phyloP scores from a whole-genome alignment of 352 stramenopile species.

The Globisporangium cylindrosporum region DNA sequence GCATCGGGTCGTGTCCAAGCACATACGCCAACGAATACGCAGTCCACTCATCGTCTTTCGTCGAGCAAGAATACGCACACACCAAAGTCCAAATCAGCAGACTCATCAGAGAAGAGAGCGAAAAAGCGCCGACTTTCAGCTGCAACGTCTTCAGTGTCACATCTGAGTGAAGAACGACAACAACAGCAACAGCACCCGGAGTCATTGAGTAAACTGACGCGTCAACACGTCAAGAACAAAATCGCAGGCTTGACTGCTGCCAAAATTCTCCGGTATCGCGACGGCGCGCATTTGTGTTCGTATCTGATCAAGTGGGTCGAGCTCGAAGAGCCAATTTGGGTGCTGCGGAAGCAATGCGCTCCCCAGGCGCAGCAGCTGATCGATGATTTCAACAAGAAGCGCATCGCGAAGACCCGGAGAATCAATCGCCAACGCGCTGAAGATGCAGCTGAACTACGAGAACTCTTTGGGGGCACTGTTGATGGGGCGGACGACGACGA shows the following conservation, averaged over 20 bases:
- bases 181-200: neutral
- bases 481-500: neutral
- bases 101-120: neutral
- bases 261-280: constrained; percentile 28
- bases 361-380: constrained; percentile 32
- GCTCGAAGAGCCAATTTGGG: constrained; percentile 27
- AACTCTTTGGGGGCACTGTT: neutral
- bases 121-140: constrained; percentile 15
- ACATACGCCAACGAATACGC: neutral
- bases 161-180: neutral
- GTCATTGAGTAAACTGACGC: constrained; percentile 9
- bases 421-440: constrained; percentile 13
- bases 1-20: neutral
- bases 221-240: neutral
- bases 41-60: neutral
- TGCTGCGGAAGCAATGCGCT: constrained; percentile 29
- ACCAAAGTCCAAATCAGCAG: neutral
- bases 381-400: constrained; percentile 22
- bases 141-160: neutral
- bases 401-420: neutral
- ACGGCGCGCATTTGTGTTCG: constrained; percentile 21
- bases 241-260: constrained; percentile 23
- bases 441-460: neutral
- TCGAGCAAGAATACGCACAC: neutral
- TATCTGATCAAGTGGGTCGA: constrained; percentile 38